phyloP scores from a whole-genome alignment of 768 basidiomycete species.

The Naematelia aurantialba region DNA sequence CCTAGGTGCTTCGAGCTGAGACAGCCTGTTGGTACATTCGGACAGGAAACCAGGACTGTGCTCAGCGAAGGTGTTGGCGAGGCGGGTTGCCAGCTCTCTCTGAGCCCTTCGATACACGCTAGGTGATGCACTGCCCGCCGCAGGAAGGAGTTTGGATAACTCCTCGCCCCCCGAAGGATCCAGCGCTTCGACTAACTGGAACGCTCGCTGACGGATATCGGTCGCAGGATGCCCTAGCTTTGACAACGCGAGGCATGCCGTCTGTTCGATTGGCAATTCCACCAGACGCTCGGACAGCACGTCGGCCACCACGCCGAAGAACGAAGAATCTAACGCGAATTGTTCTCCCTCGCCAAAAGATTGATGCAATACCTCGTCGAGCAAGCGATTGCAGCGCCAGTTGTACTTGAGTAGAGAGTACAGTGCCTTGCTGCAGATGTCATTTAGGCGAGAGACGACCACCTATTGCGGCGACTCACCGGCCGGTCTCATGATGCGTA shows the following conservation, averaged over 20 bases:
- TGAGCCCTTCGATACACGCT: conserved; percentile 78
- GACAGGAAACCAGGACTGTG: conserved; percentile 63
- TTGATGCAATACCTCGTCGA: conserved; percentile 65
- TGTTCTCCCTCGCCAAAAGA: conserved; percentile 58
- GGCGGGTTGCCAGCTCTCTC: conserved; percentile 67
- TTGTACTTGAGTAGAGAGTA: conserved; percentile 63
- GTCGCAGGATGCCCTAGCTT: conserved; percentile 73
- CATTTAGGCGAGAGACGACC: no score
- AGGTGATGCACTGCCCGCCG: conserved; percentile 66
- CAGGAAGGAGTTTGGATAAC: conserved; percentile 69
- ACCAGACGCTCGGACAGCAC: conserved; percentile 59
- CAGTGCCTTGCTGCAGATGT: conserved; percentile 74
- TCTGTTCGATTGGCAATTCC: conserved; percentile 70
- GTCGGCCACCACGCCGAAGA: conserved; percentile 76
- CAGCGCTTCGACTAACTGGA: conserved; percentile 56
- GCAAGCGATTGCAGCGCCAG: conserved; percentile 58
- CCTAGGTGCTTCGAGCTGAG: conserved; percentile 59
- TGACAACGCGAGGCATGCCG: conserved; percentile 70
- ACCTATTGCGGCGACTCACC: no score
- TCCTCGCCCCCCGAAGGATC: conserved; percentile 54
- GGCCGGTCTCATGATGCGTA: conserved; percentile 29
- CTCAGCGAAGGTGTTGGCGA: conserved; percentile 69
- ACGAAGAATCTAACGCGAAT: conserved; percentile 50
- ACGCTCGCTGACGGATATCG: conserved; percentile 67
- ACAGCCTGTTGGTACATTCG: conserved; percentile 70